These are phyloP conservation scores for Chaetomiaceae sp. DNA, from an alignment of 2,329 filamentous ascomycete species.

Conservation along the genomic window DNA sequence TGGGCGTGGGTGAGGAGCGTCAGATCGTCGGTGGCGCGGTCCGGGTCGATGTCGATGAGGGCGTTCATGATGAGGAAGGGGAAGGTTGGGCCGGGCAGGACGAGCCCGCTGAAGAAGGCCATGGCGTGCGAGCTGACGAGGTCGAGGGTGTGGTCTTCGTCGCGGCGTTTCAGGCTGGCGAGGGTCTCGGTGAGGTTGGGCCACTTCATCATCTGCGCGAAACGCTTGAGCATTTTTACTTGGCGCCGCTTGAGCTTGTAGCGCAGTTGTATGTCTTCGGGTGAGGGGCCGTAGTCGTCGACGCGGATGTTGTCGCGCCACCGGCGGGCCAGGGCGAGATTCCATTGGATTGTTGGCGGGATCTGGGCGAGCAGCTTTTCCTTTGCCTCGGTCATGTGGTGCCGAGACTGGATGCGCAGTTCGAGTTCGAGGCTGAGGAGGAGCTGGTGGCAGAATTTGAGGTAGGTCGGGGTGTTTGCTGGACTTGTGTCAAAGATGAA, in stretches of 20 bases:
- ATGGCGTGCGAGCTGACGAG: conserved; percentile 65
- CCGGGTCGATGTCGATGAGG: conserved; percentile 69
- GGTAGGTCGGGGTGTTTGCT: conserved; percentile 53
- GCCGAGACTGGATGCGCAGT: conserved; percentile 60
- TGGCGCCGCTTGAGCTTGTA: conserved; percentile 63
- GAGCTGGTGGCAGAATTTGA: conserved; percentile 72
- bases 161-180: conserved; percentile 56
- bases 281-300: conserved; percentile 52
- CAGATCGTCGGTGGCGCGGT: conserved; percentile 60
- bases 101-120: conserved; percentile 72
- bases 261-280: conserved; percentile 57
- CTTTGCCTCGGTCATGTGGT: conserved; percentile 60
- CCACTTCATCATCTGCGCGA: conserved; percentile 72
- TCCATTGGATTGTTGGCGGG: conserved; percentile 68
- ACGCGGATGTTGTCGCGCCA: conserved; percentile 69
- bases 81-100: conserved; percentile 64
- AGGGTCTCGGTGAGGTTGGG: conserved; percentile 65
- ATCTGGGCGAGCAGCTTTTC: conserved; percentile 60
- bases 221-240: conserved; percentile 62
- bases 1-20: conserved; percentile 64
- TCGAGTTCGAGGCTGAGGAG: conserved; percentile 69
- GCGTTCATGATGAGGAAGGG: conserved; percentile 77
- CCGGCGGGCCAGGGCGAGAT: conserved; percentile 65
- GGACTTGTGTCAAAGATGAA: conserved; percentile 62
- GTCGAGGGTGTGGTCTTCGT: conserved; percentile 54